Percentiles rank a stretch among this genome's conserved stretches.
Evolutionary conservation across 768 basidiomycete species (phyloP).

Genomic region (Podaxis carcinomalis): DNA sequence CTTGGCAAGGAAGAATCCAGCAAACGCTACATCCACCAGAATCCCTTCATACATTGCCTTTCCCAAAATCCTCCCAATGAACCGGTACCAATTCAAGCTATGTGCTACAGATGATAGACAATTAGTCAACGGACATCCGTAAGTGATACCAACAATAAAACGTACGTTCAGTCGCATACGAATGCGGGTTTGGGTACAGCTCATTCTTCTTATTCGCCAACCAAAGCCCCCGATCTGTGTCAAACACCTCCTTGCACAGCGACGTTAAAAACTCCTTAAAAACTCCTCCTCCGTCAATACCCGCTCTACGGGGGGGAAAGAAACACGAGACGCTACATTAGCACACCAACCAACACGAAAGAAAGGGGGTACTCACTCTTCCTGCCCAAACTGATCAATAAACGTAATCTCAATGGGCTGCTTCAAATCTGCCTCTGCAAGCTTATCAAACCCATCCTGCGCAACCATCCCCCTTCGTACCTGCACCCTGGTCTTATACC

Average conservation of each 20-base stretch:
- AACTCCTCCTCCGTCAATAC: conserved; percentile 95
- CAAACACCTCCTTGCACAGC: conserved; percentile 90
- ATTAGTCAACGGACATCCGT: no score
- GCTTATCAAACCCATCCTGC: conserved; percentile 86
- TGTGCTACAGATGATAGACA: conserved; percentile 47
- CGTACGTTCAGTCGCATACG: conserved; percentile 84
- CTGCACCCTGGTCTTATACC: conserved; percentile 35
- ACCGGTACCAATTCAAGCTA: conserved; percentile 87
- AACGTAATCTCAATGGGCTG: conserved; percentile 86
- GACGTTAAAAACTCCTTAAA: conserved; percentile 98
- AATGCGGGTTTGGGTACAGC: conserved; percentile 91
- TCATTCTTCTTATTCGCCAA: conserved; percentile 87
- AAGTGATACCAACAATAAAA: conserved; percentile 4
- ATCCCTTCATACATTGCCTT: conserved; percentile 98
- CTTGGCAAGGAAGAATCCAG: conserved; percentile 91
- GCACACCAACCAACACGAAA: neutral
- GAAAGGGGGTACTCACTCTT: conserved; percentile 55
- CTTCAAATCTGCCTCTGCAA: conserved; percentile 77
- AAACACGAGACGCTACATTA: neutral
- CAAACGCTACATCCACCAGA: conserved; percentile 91
- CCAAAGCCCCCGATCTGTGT: conserved; percentile 93
- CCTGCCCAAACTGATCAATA: conserved; percentile 82
- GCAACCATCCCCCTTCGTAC: conserved; percentile 77
- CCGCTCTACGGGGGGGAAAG: conserved; percentile 45
- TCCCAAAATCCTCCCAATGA: conserved; percentile 90